phyloP scores from a whole-genome alignment of 2,329 filamentous ascomycete species.

The Aspergillus sp. region DNA sequence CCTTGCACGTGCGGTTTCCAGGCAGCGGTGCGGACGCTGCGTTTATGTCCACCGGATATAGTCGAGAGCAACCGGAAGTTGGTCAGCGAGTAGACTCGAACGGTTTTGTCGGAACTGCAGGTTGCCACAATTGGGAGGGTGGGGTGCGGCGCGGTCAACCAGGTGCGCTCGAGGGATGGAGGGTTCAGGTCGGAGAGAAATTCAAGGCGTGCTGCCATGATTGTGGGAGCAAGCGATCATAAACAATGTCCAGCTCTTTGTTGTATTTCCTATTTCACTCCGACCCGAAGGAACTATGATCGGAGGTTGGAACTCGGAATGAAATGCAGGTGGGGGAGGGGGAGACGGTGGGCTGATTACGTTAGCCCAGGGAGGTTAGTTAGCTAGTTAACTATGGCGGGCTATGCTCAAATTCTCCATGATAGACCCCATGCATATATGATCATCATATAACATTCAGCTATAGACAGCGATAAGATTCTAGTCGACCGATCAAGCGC shows the following conservation, averaged over 20 bases:
- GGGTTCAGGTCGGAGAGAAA: conserved; percentile 55
- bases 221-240: neutral
- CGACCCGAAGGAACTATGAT: neutral
- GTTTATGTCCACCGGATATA: conserved; percentile 84
- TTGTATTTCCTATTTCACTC: neutral
- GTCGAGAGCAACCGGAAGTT: conserved; percentile 76
- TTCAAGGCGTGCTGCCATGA: conserved; percentile 25
- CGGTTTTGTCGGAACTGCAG: conserved; percentile 78
- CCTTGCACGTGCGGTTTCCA: conserved; percentile 77
- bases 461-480: neutral
- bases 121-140: conserved; percentile 86
- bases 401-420: too few relatives aligned
- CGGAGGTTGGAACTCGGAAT: neutral
- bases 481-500: neutral
- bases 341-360: conserved; percentile 1
- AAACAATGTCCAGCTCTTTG: too few relatives aligned
- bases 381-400: too few relatives aligned
- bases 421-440: neutral
- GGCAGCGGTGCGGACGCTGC: conserved; percentile 78
- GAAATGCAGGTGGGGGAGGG: neutral
- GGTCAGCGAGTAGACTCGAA: conserved; percentile 84
- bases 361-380: neutral
- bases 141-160: conserved; percentile 83
- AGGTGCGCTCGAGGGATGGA: conserved; percentile 64
- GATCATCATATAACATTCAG: too few relatives aligned